Conservation (phyloP, 257 asterid genomes). For the Handroanthus guayacan region DNA sequence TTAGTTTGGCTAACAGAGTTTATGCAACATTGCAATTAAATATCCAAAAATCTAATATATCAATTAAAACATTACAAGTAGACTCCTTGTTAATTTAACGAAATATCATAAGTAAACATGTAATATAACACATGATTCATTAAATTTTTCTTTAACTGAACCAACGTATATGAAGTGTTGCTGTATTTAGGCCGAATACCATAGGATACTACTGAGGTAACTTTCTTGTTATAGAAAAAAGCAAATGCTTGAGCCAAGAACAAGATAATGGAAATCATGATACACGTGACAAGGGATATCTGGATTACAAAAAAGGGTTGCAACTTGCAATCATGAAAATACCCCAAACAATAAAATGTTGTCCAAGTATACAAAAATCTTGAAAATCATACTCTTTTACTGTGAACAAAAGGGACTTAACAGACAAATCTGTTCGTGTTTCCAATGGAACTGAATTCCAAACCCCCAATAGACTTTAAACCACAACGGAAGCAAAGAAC, state of each 20-base stretch:
- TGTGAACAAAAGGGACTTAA: constrained; percentile 26
- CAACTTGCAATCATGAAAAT: neutral
- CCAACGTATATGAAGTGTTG: no score
- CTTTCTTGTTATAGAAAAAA: neutral
- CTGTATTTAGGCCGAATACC: neutral
- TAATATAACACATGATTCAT: no score
- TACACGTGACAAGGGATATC: constrained; percentile 1
- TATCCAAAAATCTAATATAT: no score
- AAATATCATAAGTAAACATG: no score
- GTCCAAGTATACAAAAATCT: neutral
- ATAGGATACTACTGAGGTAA: neutral
- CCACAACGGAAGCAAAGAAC: constrained; percentile 67
- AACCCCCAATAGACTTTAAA: constrained; percentile 47
- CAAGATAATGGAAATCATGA: constrained; percentile 28
- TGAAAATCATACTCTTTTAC: constrained; percentile 2
- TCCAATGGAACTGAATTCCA: constrained; percentile 48
- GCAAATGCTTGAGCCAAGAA: neutral
- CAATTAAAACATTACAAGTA: no score
- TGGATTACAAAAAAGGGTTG: neutral
- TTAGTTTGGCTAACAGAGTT: no score
- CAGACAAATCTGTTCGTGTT: neutral
- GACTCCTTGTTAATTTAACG: no score
- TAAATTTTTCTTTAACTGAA: no score
- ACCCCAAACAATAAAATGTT: neutral
- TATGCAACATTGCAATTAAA: no score